Evolutionary conservation across 139 green algal species (phyloP).

Genomic region (Coelastrella sp.): DNA sequence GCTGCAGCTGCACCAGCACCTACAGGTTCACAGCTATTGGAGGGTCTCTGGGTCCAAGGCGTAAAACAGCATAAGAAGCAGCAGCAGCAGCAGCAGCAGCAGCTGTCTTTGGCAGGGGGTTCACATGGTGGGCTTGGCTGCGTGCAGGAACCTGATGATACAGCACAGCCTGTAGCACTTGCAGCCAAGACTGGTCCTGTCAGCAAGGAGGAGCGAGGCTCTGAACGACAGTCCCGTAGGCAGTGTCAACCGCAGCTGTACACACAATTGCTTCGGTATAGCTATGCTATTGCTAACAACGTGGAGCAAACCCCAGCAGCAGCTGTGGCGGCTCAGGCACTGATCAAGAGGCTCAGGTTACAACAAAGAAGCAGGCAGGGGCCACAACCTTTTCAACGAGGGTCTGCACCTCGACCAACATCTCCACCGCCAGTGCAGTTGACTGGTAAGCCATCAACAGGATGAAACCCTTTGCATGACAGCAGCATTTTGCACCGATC

Average conservation of each 20-base stretch:
- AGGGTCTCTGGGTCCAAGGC: not conserved
- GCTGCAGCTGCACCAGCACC: too few relatives aligned
- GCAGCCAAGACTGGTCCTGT: too few relatives aligned
- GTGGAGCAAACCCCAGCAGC: not conserved
- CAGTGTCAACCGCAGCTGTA: not conserved
- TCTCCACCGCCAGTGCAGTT: not conserved
- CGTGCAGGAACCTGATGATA: too few relatives aligned
- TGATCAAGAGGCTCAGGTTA: not conserved
- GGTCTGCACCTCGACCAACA: not conserved
- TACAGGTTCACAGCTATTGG: not conserved
- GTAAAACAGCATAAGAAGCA: not conserved
- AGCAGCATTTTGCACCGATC: too few relatives aligned
- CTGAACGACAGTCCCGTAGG: not conserved
- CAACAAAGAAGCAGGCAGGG: conserved; percentile 13
- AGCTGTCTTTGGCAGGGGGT: too few relatives aligned
- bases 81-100: not conserved
- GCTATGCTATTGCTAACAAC: not conserved
- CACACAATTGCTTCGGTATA: not conserved
- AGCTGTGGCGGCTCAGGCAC: not conserved
- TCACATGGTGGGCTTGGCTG: too few relatives aligned
- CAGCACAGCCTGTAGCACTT: too few relatives aligned
- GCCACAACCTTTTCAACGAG: not conserved
- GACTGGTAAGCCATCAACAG: conserved; percentile 3
- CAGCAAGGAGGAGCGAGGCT: not conserved
- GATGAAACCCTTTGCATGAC: not conserved